Base-by-base conservation (phyloP, 2,329 filamentous ascomycete species). In the Fusarium buharicum region DNA sequence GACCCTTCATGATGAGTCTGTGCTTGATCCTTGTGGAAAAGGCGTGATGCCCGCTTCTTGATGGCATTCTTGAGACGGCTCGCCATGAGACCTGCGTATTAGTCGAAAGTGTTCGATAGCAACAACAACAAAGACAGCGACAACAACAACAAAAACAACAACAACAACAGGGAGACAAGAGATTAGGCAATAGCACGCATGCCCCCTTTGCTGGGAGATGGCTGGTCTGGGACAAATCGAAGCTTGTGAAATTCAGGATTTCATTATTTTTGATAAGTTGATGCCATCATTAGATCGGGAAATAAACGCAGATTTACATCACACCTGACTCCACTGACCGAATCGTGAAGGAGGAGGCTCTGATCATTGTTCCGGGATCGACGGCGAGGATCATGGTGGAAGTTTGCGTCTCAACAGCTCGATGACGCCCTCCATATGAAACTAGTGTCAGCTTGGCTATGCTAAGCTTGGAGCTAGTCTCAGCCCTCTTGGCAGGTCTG, bases 11-110 rank as follows among this genome's bases (percentile, higher is more conserved):
- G 31, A 16, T 31, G 24, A 38, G 18, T 17, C 6, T 24, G 38
- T 20, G 24, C 48, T 27, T 39, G 30, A 16, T 30, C 45, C 43
- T 47, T 30, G 31, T 53, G 46, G 10, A 63, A 57, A 17, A 68
- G 52, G 16, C 65, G 65, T 16, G 55, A 64, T 52, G 50, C 49
- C 48, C 62, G 40, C 52, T 57, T 68, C 40, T 55, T 63, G 62
- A 68, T 49, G 41, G 49, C 45, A 55, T 58, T 39, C 38, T 58
- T 68, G 34, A 68, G 34, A 24, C 62, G 54, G 40, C 41, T 28
- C 41, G 66, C 59, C 64, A 64, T 59, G 22, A 20, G 50, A 46
- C 16, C 20, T 30, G 20, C n/a, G 40, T n/a, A 31, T 50, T 41
- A 36, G 18, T 45, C 16, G 44, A 16, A 17, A 8, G 17, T 45